A percentile compares a stretch with the other conserved stretches of the same genome.
Evolutionary conservation across 2,329 filamentous ascomycete genomes (phyloP).

Genomic region (Alternaria burnsii): DNA sequence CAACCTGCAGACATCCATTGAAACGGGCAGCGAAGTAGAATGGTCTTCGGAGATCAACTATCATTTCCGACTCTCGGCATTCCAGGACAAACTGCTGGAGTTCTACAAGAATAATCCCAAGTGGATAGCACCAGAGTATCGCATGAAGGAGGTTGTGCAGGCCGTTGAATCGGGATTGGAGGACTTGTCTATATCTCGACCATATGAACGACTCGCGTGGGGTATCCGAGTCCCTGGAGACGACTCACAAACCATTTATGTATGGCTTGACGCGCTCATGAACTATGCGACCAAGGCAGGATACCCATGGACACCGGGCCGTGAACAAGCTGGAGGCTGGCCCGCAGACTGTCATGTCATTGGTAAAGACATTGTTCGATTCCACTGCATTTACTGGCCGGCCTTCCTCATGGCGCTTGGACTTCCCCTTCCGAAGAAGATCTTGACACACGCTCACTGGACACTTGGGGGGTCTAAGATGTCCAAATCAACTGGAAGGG

Average conservation of each 20-base stretch:
- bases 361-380: conserved; percentile 93
- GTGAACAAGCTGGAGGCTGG: conserved; percentile 74
- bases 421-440: conserved; percentile 77
- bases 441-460: conserved; percentile 95
- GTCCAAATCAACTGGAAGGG: conserved; percentile 95
- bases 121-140: conserved; percentile 76
- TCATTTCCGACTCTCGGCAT: conserved; percentile 88
- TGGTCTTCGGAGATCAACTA: conserved; percentile 95
- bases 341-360: conserved; percentile 92
- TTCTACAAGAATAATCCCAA: conserved; percentile 81
- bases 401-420: conserved; percentile 90
- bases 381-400: conserved; percentile 98
- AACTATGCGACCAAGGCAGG: conserved; percentile 92
- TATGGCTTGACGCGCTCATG: conserved; percentile 95
- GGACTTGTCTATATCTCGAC: conserved; percentile 90
- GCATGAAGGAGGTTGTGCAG: conserved; percentile 80
- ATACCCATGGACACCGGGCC: conserved; percentile 79
- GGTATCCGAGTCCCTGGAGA: conserved; percentile 90
- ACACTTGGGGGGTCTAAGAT: conserved; percentile 91
- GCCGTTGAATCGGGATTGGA: conserved; percentile 81
- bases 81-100: conserved; percentile 78
- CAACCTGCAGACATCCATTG: conserved; percentile 67
- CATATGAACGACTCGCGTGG: conserved; percentile 80
- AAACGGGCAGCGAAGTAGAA: conserved; percentile 92
- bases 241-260: conserved; percentile 88